Percentiles rank a stretch among this genome's conserved stretches.
Evolutionary conservation across 495 filamentous ascomycete genomes (phyloP).

Genomic region (Cetradonia linearis): DNA sequence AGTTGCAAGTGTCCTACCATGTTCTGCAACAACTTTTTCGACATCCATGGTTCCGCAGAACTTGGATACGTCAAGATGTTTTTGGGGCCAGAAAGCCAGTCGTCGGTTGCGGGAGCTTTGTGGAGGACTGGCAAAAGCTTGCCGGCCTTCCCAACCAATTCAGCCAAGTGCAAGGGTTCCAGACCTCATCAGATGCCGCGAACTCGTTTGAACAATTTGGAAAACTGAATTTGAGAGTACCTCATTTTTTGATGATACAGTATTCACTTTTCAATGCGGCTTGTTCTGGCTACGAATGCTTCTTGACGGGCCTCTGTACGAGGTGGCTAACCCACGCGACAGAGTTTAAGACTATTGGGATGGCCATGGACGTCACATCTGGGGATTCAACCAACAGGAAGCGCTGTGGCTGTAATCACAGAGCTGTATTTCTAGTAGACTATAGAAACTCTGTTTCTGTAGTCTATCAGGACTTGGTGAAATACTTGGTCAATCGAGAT

Average conservation of each 20-base stretch:
- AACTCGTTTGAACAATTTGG: background rate
- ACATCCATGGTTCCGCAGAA: background rate
- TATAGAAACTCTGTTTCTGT: background rate
- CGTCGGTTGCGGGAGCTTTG: background rate
- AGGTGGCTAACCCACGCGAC: background rate
- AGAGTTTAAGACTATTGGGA: background rate
- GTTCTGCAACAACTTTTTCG: background rate
- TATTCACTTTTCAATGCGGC: background rate
- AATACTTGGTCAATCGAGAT: background rate
- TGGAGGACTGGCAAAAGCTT: background rate
- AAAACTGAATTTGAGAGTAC: background rate
- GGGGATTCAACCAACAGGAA: background rate
- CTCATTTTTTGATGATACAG: too few species aligned
- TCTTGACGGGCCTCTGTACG: background rate
- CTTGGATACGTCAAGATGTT: background rate
- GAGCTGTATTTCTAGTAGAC: background rate
- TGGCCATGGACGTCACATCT: background rate
- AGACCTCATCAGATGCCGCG: background rate
- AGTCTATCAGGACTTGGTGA: background rate
- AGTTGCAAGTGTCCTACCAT: background rate
- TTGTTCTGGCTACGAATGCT: background rate
- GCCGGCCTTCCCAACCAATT: background rate
- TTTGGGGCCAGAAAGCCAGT: background rate
- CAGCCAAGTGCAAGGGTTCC: background rate
- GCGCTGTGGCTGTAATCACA: background rate